These are phyloP conservation scores for Exophiala phaeomuriformis DNA, from an alignment of 2,329 filamentous ascomycete genomes.

Conservation along the genomic window DNA sequence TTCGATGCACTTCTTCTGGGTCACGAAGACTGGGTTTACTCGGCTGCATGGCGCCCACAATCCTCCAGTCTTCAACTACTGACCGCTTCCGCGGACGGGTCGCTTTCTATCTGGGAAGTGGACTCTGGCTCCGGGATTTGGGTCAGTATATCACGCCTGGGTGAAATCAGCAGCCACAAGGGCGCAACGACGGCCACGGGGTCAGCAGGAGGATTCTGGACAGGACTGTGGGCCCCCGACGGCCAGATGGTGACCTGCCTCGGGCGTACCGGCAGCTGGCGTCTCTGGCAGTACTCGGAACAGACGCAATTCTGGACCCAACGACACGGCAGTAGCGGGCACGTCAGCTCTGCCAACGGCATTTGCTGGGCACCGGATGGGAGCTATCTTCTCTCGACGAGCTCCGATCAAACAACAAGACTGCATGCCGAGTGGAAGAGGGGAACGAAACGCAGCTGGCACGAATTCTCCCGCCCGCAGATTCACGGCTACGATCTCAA, in stretches of 20 bases:
- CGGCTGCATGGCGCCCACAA: slow-evolving; percentile 62
- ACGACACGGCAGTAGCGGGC: slow-evolving; percentile 69
- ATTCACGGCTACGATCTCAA: slow-evolving; percentile 98
- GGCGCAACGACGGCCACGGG: slow-evolving; percentile 94
- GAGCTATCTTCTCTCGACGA: slow-evolving; percentile 78
- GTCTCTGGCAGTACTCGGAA: slow-evolving; percentile 65
- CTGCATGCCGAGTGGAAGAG: slow-evolving; percentile 73
- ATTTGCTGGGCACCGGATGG: slow-evolving; percentile 78
- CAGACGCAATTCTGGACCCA: slow-evolving; percentile 66
- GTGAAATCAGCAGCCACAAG: slow-evolving; percentile 90
- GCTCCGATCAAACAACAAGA: slow-evolving; percentile 85
- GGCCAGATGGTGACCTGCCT: slow-evolving; percentile 64
- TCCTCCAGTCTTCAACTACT: slow-evolving; percentile 61
- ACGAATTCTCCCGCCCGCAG: slow-evolving; percentile 90
- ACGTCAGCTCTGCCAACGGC: slow-evolving; percentile 72
- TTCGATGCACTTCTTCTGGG: slow-evolving; percentile 91
- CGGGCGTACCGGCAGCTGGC: slow-evolving; percentile 88
- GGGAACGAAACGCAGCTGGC: slow-evolving; percentile 59
- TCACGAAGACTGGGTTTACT: slow-evolving; percentile 98
- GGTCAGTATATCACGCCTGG: slow-evolving; percentile 76
- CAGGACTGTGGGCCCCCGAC: slow-evolving; percentile 79
- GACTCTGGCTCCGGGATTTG: slow-evolving; percentile 81
- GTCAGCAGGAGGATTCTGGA: slow-evolving; percentile 94
- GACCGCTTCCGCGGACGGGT: slow-evolving; percentile 91
- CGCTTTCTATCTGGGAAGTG: slow-evolving; percentile 83